Conservation (phyloP, 352 stramenopile genomes). For the Phytopythium chamaehyphon region DNA sequence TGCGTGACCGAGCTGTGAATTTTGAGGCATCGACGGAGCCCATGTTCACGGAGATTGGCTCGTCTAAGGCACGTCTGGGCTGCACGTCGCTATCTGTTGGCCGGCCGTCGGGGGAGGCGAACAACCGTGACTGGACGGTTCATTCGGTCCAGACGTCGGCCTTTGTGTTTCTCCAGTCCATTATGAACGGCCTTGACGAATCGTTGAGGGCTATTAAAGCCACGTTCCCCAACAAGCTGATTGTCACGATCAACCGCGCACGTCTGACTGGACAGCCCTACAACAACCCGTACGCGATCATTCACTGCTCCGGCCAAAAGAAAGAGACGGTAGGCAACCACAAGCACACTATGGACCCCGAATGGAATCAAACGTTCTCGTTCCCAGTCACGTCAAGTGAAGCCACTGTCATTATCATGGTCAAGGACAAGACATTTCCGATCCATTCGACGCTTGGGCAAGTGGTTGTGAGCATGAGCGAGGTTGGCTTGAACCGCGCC, state of each 20-base stretch:
- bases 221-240: slow-evolving; percentile 88
- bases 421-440: slow-evolving; percentile 77
- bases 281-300: slow-evolving; percentile 82
- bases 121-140: slow-evolving; percentile 79
- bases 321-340: slow-evolving; percentile 85
- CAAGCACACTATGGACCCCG: slow-evolving; percentile 87
- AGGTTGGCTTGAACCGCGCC: slow-evolving; percentile 75
- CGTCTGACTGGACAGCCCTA: slow-evolving; percentile 80
- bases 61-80: slow-evolving; percentile 61
- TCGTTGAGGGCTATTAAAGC: slow-evolving; percentile 73
- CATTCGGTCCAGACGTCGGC: slow-evolving; percentile 85
- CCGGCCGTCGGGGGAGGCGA: slow-evolving; percentile 55
- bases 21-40: slow-evolving; percentile 78
- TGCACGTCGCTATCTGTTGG: slow-evolving; percentile 80
- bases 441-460: slow-evolving; percentile 74
- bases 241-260: slow-evolving; percentile 85
- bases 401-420: slow-evolving; percentile 54
- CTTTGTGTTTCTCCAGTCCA: slow-evolving; percentile 85
- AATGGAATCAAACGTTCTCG: slow-evolving; percentile 89
- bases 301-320: slow-evolving; percentile 80
- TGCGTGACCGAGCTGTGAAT: slow-evolving; percentile 73
- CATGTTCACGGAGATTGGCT: slow-evolving; percentile 82
- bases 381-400: slow-evolving; percentile 81
- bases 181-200: slow-evolving; percentile 66
- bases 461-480: slow-evolving; percentile 70